Evolutionary conservation across 2,329 filamentous ascomycete genomes (phyloP).

Genomic region (Zalaria sp.): DNA sequence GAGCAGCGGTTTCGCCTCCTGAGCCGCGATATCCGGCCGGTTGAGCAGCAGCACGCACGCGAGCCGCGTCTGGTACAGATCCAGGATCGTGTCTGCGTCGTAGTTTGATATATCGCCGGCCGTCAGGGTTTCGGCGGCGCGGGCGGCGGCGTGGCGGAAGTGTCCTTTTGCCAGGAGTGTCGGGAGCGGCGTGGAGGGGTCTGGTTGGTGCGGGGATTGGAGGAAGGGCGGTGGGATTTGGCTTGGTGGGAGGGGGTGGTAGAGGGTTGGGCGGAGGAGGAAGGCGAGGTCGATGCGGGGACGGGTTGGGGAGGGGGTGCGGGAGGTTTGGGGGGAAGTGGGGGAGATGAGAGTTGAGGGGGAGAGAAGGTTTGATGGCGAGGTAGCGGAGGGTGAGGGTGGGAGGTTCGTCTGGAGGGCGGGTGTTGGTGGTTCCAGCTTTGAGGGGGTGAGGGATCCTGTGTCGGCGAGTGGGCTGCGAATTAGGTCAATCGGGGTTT

Average conservation of each 20-base stretch:
- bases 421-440: slow-evolving; percentile 1
- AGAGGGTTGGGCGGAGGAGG: slow-evolving; percentile 66
- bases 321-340: slow-evolving; percentile 5
- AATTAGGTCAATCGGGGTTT: not conserved
- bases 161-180: slow-evolving; percentile 58
- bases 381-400: slow-evolving; percentile 4
- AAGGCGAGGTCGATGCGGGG: slow-evolving; percentile 59
- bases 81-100: slow-evolving; percentile 31
- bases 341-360: slow-evolving; percentile 9
- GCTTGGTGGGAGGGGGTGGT: slow-evolving; percentile 61
- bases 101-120: slow-evolving; percentile 27
- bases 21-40: slow-evolving; percentile 40
- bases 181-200: slow-evolving; percentile 49
- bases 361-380: slow-evolving; percentile 3
- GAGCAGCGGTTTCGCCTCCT: slow-evolving; percentile 48
- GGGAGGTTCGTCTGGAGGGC: slow-evolving; percentile 13
- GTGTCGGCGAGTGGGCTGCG: not conserved
- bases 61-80: not conserved
- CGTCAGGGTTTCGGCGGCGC: slow-evolving; percentile 26
- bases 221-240: slow-evolving; percentile 52
- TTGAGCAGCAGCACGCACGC: slow-evolving; percentile 71
- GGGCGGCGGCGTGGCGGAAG: slow-evolving; percentile 49
- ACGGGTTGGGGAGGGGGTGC: slow-evolving; percentile 6
- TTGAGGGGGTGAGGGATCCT: slow-evolving; percentile 8
- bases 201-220: slow-evolving; percentile 49